Evolutionary conservation across 805 yeast species (phyloP).

Genomic region (Tetrapisispora arboricola): DNA sequence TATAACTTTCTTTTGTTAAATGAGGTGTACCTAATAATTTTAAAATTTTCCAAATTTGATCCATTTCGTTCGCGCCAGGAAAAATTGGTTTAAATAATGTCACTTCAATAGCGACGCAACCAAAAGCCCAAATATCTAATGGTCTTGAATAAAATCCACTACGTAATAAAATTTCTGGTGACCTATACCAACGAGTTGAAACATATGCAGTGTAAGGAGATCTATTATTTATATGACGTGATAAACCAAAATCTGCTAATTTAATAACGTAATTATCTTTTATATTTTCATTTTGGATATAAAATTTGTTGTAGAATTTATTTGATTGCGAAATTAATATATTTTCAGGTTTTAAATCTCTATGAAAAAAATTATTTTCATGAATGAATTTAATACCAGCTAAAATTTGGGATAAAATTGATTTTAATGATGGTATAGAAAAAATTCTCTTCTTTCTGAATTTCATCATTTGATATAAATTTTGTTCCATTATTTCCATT

Average conservation of each 20-base stretch:
- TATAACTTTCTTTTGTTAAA: slow-evolving; percentile 13
- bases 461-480: slow-evolving; percentile 66
- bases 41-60: slow-evolving; percentile 64
- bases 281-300: slow-evolving; percentile 17
- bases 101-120: slow-evolving; percentile 63
- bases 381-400: slow-evolving; percentile 82
- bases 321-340: slow-evolving; percentile 56
- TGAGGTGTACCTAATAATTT: slow-evolving; percentile 67
- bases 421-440: slow-evolving; percentile 47
- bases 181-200: slow-evolving; percentile 78
- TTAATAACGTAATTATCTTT: slow-evolving; percentile 48
- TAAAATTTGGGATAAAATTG: slow-evolving; percentile 61
- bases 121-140: slow-evolving; percentile 82
- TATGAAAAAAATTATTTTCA: slow-evolving; percentile 46
- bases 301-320: slow-evolving; percentile 38
- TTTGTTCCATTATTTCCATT: slow-evolving; percentile 84
- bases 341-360: slow-evolving; percentile 93
- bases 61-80: slow-evolving; percentile 72
- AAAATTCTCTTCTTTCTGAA: slow-evolving; percentile 45
- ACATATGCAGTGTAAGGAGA: slow-evolving; percentile 64
- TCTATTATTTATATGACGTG: slow-evolving; percentile 45
- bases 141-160: slow-evolving; percentile 54
- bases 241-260: slow-evolving; percentile 72
- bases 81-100: slow-evolving; percentile 69
- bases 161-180: slow-evolving; percentile 69